phyloP scores from a whole-genome alignment of 2,329 filamentous ascomycete genomes.

The Ophiostoma sp. region DNA sequence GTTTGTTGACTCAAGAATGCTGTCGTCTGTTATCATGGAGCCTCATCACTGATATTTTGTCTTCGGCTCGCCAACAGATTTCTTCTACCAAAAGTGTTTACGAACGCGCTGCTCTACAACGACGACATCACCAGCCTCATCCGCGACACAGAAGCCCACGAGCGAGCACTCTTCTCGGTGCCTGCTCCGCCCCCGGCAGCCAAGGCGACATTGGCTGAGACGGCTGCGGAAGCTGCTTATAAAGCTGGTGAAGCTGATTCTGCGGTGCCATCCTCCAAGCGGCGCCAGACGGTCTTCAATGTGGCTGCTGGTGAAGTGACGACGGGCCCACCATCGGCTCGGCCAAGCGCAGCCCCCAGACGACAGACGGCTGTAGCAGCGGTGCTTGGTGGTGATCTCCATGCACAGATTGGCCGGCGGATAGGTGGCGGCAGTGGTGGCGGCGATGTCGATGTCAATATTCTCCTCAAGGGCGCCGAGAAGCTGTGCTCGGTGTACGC shows the following conservation, averaged over 20 bases:
- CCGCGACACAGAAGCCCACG: constrained; percentile 90
- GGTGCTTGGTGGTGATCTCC: constrained; percentile 83
- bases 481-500: constrained; percentile 88
- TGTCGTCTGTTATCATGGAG: background rate
- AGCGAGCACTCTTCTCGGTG: constrained; percentile 91
- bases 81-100: constrained; percentile 88
- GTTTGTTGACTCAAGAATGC: background rate
- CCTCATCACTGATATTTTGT: background rate
- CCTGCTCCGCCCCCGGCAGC: constrained; percentile 73
- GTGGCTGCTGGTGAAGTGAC: constrained; percentile 64
- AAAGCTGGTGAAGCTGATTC: constrained; percentile 30
- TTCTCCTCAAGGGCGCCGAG: constrained; percentile 82
- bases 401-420: constrained; percentile 70
- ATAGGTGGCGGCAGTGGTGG: constrained; percentile 47
- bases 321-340: constrained; percentile 52
- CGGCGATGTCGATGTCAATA: constrained; percentile 78
- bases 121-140: constrained; percentile 94
- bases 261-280: constrained; percentile 49
- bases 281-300: constrained; percentile 66
- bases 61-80: constrained; percentile 62
- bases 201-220: constrained; percentile 27
- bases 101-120: constrained; percentile 82
- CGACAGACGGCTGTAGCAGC: constrained; percentile 84
- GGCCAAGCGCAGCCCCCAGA: constrained; percentile 51
- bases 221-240: background rate